Evolutionary conservation across 805 yeast species (phyloP).

Genomic region (Scheffersomyces lignosus): DNA sequence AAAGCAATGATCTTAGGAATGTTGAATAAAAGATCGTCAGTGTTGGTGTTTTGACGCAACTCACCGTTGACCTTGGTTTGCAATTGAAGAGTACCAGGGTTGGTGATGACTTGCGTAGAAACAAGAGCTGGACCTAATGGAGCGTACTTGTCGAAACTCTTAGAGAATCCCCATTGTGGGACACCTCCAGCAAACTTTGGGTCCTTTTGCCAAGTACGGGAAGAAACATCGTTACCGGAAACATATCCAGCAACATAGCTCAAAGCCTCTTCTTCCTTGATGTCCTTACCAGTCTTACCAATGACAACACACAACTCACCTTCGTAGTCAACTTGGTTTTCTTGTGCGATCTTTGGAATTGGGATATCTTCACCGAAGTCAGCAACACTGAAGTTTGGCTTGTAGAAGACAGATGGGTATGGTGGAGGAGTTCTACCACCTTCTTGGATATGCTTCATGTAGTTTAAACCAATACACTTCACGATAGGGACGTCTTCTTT

Average conservation of each 20-base stretch:
- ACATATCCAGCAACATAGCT: constrained; percentile 52
- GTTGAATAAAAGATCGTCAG: constrained; percentile 50
- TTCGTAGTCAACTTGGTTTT: constrained; percentile 50
- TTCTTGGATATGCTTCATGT: constrained; percentile 43
- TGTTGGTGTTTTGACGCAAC: constrained; percentile 43
- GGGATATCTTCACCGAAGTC: constrained; percentile 44
- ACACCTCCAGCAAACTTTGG: constrained; percentile 38
- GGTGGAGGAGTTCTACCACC: constrained; percentile 42
- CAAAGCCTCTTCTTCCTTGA: constrained; percentile 42
- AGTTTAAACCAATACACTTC: constrained; percentile 54
- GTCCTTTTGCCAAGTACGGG: constrained; percentile 55
- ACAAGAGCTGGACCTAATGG: constrained; percentile 59
- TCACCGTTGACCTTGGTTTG: constrained; percentile 48
- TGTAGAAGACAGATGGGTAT: constrained; percentile 51
- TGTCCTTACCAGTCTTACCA: constrained; percentile 49
- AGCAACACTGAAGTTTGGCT: constrained; percentile 46
- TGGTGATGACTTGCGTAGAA: constrained; percentile 27
- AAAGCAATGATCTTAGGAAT: constrained; percentile 45
- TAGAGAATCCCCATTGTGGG: constrained; percentile 52
- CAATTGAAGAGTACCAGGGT: constrained; percentile 36
- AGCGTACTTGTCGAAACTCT: constrained; percentile 57
- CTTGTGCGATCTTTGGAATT: constrained; percentile 41
- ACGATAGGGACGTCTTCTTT: constrained; percentile 26
- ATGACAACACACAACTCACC: constrained; percentile 55
- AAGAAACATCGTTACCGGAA: constrained; percentile 57